Evolutionary conservation across 2,329 filamentous ascomycete genomes (phyloP).

Genomic region (Fusarium bactridioides): DNA sequence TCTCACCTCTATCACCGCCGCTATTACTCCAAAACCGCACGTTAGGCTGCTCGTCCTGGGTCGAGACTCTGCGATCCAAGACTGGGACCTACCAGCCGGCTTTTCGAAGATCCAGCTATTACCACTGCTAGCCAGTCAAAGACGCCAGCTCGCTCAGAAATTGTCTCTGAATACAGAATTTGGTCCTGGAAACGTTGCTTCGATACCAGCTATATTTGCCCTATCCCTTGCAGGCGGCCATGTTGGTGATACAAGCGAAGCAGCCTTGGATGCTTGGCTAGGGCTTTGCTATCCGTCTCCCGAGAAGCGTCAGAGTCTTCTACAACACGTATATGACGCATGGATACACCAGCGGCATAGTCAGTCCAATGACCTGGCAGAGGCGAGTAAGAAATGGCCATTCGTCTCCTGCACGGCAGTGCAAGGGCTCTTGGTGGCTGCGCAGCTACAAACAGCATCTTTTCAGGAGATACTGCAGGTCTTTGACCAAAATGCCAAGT

Average conservation of each 20-base stretch:
- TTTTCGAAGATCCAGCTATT: not conserved
- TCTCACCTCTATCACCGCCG: not conserved
- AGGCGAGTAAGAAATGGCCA: not conserved
- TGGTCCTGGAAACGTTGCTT: not conserved
- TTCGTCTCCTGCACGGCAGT: not conserved
- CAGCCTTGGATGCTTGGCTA: not conserved
- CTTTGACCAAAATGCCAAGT: not conserved
- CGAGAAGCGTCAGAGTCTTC: not conserved
- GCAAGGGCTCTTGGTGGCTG: not conserved
- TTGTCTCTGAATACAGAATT: not conserved
- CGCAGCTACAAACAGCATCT: not conserved
- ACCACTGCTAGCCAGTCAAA: not conserved
- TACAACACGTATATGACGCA: not conserved
- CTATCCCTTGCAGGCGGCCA: not conserved
- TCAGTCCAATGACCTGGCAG: accelerated
- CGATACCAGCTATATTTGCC: not conserved
- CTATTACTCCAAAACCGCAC: not conserved
- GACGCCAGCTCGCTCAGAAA: not conserved
- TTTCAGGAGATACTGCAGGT: not conserved
- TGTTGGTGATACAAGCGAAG: not conserved
- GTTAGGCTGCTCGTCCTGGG: not conserved
- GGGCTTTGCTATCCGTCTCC: too few species aligned
- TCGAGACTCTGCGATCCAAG: not conserved
- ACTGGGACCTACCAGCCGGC: not conserved
- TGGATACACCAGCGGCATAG: not conserved